Base-by-base conservation (phyloP, 1,284 basidiomycete species). In the Microbotryum lychnidis-dioicae region DNA sequence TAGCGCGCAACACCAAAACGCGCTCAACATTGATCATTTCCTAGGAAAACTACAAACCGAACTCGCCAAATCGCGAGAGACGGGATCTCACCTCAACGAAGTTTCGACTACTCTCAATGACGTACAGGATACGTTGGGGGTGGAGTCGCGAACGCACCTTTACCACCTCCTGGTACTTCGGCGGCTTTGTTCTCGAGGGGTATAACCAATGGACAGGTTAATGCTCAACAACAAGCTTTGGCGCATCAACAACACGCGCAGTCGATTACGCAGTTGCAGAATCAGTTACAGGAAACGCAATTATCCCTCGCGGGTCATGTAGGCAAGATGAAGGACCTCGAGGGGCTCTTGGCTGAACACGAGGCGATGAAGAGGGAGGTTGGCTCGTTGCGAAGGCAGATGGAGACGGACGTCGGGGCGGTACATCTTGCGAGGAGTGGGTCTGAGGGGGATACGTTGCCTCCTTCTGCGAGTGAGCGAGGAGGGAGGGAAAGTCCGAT, bases 41-140 rank as follows among this genome's bases (percentile, higher is more conserved):
- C 64, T 80, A 31, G 75, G 75, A 37, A 76, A 78, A 60, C 71
- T 80, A 5, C 87, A 97, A 77, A 86, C 84, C 68, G 93, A 97
- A 74, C 82, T 98, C 44, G 86, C 89, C 76, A 94, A 93, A 77
- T 93, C 90, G 73, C 84, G 91, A 21, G 92, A 97, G 73, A 94
- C 91, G 0, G 89, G 90, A n/a, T 81, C 84, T 1, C 93, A 98
- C 73, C 80, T 99, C 6, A 84, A 86, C 69, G 82, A 82, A 0
- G 78, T 98, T 47, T 87, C 84, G 23, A 81, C 82, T n/a, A 81
- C 87, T 2, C 91, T 98, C 82, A 84, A 80, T 52, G 91, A 97
- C 45, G 91, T 97, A 52, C 87, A 92, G 65, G 91, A 96, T 70
- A 92, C 90, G 0, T 80, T 99, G 3, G 88, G 42, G 93, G 93